These are phyloP conservation scores for Rhododendron henanense DNA, from an alignment of 148 eudicot species.

Conservation along the genomic window DNA sequence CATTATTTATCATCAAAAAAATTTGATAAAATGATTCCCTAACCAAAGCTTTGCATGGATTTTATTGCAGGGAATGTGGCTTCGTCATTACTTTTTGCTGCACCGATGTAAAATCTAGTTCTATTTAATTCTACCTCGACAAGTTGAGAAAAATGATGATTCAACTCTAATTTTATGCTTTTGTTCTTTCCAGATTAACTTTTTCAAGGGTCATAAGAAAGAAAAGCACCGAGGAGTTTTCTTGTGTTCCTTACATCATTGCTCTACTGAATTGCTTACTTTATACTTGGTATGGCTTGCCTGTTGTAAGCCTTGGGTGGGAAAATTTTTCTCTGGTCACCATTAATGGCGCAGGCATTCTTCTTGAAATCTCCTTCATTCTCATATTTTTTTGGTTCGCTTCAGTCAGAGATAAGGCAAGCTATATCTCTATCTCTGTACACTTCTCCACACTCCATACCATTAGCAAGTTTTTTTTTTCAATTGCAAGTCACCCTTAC, in stretches of 20 bases:
- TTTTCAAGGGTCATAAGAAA: conserved; percentile 55
- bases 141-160: too few species aligned
- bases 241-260: conserved; percentile 67
- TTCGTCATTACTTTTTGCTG: too few species aligned
- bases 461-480: not conserved
- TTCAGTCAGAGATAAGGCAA: conserved; percentile 53
- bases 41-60: too few species aligned
- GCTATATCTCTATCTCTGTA: not conserved
- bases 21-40: too few species aligned
- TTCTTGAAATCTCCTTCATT: conserved; percentile 62
- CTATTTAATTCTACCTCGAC: too few species aligned
- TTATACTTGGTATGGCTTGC: conserved; percentile 59
- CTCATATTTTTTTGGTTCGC: conserved; percentile 59
- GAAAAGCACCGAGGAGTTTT: conserved; percentile 66
- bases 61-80: too few species aligned
- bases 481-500: not conserved
- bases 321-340: conserved; percentile 62
- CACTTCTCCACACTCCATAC: not conserved
- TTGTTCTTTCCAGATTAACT: conserved; percentile 51
- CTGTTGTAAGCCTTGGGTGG: conserved; percentile 62
- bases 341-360: conserved; percentile 56
- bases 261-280: conserved; percentile 57
- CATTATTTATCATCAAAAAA: too few species aligned
- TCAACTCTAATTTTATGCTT: too few species aligned
- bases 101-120: too few species aligned